These are phyloP conservation scores for Elongisporangium prolatum DNA, from an alignment of 352 stramenopile species.

Conservation along the genomic window DNA sequence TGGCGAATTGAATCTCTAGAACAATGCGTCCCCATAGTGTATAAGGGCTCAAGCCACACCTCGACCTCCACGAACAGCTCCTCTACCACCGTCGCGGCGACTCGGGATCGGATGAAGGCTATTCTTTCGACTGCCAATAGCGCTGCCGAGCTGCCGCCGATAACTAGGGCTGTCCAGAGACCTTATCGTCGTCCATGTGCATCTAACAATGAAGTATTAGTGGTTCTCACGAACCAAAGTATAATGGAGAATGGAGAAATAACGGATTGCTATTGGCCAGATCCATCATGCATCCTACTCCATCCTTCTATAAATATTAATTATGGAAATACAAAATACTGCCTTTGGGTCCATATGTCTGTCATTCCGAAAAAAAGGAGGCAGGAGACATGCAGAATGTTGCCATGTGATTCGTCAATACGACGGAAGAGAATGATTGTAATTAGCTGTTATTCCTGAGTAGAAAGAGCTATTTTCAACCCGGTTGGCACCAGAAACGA, in stretches of 20 bases:
- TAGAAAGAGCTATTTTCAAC: background rate
- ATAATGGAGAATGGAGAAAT: background rate
- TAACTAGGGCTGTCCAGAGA: background rate
- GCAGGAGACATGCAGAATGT: background rate
- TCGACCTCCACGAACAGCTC: background rate
- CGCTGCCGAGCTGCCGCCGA: background rate
- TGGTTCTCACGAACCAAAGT: background rate
- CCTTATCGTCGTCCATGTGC: too few species aligned
- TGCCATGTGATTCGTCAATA: background rate
- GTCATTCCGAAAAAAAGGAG: background rate
- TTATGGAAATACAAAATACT: too few species aligned
- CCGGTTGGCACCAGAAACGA: background rate
- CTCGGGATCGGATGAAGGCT: background rate
- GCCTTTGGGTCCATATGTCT: too few species aligned
- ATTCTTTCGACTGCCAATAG: background rate
- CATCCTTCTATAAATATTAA: too few species aligned
- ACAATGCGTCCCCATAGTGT: slow-evolving; percentile 18
- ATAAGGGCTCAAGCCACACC: slow-evolving; percentile 1
- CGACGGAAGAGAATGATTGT: background rate
- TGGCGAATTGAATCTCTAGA: background rate
- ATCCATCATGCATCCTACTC: background rate
- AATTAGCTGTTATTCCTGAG: background rate
- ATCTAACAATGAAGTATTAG: too few species aligned
- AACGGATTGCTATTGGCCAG: background rate
- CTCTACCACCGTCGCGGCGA: background rate